phyloP scores from a whole-genome alignment of 2,329 filamentous ascomycete species.

The Plectosphaerella cucumerina region DNA sequence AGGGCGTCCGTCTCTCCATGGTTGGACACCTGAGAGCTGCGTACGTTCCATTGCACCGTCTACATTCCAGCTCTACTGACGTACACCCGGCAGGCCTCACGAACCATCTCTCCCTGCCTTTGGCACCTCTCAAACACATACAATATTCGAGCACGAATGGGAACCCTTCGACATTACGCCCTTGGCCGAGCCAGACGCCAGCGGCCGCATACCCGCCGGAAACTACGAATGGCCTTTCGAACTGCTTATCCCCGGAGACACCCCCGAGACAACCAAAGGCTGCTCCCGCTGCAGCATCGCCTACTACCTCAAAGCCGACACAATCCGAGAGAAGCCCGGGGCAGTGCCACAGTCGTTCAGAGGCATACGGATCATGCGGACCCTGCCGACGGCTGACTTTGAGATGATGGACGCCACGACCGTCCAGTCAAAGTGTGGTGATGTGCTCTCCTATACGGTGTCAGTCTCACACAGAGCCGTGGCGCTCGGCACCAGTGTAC shows the following conservation, averaged over 20 bases:
- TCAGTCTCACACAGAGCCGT: conserved; percentile 5
- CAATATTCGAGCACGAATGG: conserved; percentile 3
- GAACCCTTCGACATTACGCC: conserved; percentile 3
- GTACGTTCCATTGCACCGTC: background rate
- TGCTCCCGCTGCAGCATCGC: conserved; percentile 5
- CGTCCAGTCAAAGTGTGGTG: conserved; percentile 1
- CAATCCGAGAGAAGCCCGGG: conserved; percentile 1
- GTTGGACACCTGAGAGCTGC: background rate
- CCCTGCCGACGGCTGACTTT: conserved; percentile 1
- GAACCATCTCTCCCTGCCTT: background rate
- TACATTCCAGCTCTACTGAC: background rate
- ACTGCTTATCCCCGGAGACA: conserved; percentile 1
- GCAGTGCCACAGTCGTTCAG: background rate
- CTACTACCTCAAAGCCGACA: conserved; percentile 5
- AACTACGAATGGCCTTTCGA: conserved; percentile 6
- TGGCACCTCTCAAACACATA: background rate
- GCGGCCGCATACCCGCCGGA: background rate
- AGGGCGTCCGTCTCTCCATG: background rate
- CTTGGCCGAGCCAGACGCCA: background rate
- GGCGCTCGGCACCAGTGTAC: conserved; percentile 2
- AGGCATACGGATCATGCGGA: conserved; percentile 3
- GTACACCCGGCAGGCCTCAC: background rate
- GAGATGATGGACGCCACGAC: conserved; percentile 7
- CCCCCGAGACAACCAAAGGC: background rate
- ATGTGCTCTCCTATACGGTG: background rate